A percentile compares a stretch with the other conserved stretches of the same genome.
Conservation (phyloP, 2,329 filamentous ascomycete species). For the Pseudogymnoascus sp. region DNA sequence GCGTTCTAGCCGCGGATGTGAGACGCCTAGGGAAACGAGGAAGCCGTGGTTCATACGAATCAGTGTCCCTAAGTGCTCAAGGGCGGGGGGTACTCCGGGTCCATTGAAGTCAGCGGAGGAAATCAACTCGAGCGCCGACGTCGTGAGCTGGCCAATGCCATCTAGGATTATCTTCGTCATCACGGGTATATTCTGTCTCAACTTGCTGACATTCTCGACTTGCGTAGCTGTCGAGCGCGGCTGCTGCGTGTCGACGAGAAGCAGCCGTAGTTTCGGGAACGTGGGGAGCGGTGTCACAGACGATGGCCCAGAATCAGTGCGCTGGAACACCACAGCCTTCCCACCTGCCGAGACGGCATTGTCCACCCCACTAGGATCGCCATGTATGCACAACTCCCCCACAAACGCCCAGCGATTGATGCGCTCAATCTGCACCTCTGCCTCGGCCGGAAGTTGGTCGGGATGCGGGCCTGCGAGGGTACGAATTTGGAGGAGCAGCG, state of each 20-base stretch:
- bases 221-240: constrained; percentile 77
- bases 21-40: constrained; percentile 81
- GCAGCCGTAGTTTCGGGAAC: constrained; percentile 84
- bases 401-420: too few species aligned
- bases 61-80: constrained; percentile 72
- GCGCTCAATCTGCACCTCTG: too few species aligned
- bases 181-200: constrained; percentile 58
- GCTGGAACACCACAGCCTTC: constrained; percentile 58
- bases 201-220: constrained; percentile 77
- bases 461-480: constrained; percentile 72
- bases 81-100: constrained; percentile 49
- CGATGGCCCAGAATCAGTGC: constrained; percentile 68
- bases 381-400: too few species aligned
- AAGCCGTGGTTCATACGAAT: constrained; percentile 93
- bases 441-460: too few species aligned
- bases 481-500: constrained; percentile 39
- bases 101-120: constrained; percentile 54
- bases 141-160: constrained; percentile 51
- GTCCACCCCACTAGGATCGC: too few species aligned
- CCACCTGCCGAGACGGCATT: too few species aligned
- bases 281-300: constrained; percentile 72
- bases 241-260: constrained; percentile 84
- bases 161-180: constrained; percentile 76
- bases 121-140: too few species aligned
- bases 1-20: constrained; percentile 84